A percentile compares a stretch with the other conserved stretches of the same genome.
Conservation (phyloP, 768 basidiomycete species). For the Royoungia palumana region DNA sequence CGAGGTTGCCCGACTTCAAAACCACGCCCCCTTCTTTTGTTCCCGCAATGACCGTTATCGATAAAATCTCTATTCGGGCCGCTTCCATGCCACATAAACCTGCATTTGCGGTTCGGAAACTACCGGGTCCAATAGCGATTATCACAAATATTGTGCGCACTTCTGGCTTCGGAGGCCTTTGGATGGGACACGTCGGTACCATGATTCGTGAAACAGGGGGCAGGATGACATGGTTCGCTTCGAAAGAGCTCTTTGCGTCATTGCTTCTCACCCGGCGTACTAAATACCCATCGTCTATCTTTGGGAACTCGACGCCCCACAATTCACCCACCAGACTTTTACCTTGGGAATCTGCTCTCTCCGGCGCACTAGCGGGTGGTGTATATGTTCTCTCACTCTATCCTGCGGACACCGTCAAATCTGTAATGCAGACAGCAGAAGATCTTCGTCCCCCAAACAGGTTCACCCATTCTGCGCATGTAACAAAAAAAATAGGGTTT, state of each 20-base stretch:
- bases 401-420: constrained; percentile 90
- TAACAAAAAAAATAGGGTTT: constrained; percentile 41
- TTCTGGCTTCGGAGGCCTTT: constrained; percentile 66
- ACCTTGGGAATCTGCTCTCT: constrained; percentile 73
- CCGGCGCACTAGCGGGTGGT: constrained; percentile 78
- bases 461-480: constrained; percentile 10
- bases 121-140: constrained; percentile 53
- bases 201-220: constrained; percentile 87
- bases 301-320: neutral
- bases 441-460: constrained; percentile 56
- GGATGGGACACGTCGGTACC: constrained; percentile 85
- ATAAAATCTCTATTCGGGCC: neutral
- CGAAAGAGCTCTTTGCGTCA: constrained; percentile 74
- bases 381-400: constrained; percentile 79
- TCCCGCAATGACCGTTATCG: constrained; percentile 1
- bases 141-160: constrained; percentile 42
- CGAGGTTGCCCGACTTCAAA: constrained; percentile 10
- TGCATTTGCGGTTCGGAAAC: constrained; percentile 15
- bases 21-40: constrained; percentile 17
- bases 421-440: constrained; percentile 85
- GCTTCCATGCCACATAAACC: constrained; percentile 10
- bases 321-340: constrained; percentile 19
- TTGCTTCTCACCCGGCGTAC: constrained; percentile 52
- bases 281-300: constrained; percentile 3
- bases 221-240: constrained; percentile 80